Percentiles rank a stretch among this genome's conserved stretches.
Evolutionary conservation across 1,284 basidiomycete species (phyloP).

Genomic region (Cerioporus squamosus): DNA sequence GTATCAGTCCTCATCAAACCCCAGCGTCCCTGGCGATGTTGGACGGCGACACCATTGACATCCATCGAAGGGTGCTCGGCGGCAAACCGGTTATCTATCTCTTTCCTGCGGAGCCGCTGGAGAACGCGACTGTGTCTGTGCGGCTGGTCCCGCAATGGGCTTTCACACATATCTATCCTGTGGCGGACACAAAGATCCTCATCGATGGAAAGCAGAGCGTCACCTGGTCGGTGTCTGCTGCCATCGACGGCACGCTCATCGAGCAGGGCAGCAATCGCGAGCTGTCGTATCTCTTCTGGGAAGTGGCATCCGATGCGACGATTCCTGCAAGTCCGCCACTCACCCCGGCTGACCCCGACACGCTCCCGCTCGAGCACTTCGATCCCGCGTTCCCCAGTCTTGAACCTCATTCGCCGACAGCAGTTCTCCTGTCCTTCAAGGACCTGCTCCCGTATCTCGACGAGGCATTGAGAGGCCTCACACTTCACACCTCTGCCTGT

Average conservation of each 20-base stretch:
- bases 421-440: background rate
- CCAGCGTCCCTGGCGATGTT: background rate
- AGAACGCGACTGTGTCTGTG: background rate
- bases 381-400: too few relatives aligned
- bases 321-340: too few relatives aligned
- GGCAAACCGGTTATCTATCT: conserved; percentile 4
- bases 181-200: background rate
- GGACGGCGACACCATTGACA: background rate
- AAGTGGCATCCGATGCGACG: background rate
- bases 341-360: too few relatives aligned
- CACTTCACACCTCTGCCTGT: conserved; percentile 1
- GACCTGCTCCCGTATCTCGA: conserved; percentile 2
- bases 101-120: background rate
- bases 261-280: conserved; percentile 27
- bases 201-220: conserved; percentile 12
- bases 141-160: background rate
- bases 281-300: conserved; percentile 26
- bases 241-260: conserved; percentile 20
- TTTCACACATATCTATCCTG: too few relatives aligned
- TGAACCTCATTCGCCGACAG: background rate
- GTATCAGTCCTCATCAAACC: background rate
- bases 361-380: too few relatives aligned
- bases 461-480: background rate
- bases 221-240: conserved; percentile 33
- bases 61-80: background rate